Base-by-base conservation (phyloP, 78 protist species). In the slime mould (Dictyostelium discoideum) region DNA sequence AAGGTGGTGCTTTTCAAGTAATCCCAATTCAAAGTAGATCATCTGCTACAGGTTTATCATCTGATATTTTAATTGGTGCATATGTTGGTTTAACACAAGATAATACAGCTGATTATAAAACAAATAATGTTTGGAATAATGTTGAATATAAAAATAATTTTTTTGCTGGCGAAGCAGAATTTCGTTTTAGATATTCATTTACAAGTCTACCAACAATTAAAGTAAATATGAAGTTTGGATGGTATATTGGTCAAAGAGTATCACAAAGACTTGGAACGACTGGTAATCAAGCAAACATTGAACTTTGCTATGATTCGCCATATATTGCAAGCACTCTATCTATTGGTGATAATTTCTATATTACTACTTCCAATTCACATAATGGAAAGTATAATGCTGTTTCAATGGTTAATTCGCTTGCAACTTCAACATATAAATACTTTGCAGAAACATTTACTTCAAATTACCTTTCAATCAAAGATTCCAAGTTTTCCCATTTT, bases 21-120 rank as follows among this genome's bases (percentile, higher is more conserved):
- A 79, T 22, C 9, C 84, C 84, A 39, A 79, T 79, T 79, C 84
- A 46, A 79, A 44, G n/a, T 44, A 39, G 84, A 44, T 18, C 54
- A 3, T 1, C 48, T 5, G 39, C 18, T 0, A 44, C 65, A 20
- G 84, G 84, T n/a, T 44, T 79, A 4, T 7, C 2, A n/a, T 20
- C 24, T 6, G 84, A 79, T 26, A 10, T 26, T n/a, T 26, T 69
- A 26, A 10, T 26, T n/a, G 77, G 77, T 10, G 0, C 72, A 63
- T 63, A 63, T 63, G n/a, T 42, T 5, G 29, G 40, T 10, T 26
- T 29, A n/a, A 26, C 18, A 1, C 77, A 26, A 26, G 40, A 69
- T 2, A 69, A 69, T 69, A 69, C 29, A 26, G 32, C 5, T 11
- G 32, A 22, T 9, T n/a, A n/a, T 69, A 69, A 69, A 69, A 26